Conservation (phyloP, 305 asterid genomes). For the Euphrasia arctica region DNA sequence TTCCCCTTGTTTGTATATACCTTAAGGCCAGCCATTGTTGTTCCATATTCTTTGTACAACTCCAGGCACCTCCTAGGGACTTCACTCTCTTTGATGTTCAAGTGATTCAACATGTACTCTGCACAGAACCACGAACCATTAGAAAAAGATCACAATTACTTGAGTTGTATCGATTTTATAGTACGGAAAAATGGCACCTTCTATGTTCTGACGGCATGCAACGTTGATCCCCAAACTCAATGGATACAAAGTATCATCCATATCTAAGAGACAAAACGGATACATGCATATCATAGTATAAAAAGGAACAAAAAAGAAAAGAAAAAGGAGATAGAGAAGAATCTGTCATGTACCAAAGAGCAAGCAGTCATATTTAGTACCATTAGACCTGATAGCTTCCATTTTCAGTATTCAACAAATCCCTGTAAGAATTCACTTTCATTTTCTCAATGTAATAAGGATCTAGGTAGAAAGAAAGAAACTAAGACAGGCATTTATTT, state of each 20-base stretch:
- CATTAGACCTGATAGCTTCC: conserved; percentile 45
- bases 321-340: background rate
- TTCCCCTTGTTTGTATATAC: conserved; percentile 34
- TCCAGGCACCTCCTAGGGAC: conserved; percentile 83
- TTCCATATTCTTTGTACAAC: conserved; percentile 76
- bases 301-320: background rate
- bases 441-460: conserved; percentile 5
- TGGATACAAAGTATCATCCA: conserved; percentile 93
- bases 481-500: background rate
- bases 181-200: conserved; percentile 37
- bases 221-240: conserved; percentile 74
- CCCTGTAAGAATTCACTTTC: conserved; percentile 21
- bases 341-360: conserved; percentile 53
- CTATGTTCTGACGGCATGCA: conserved; percentile 79
- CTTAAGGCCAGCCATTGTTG: conserved; percentile 96
- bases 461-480: background rate
- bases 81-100: conserved; percentile 66
- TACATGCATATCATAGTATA: background rate
- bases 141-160: background rate
- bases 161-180: background rate
- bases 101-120: conserved; percentile 71
- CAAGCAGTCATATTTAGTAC: conserved; percentile 58
- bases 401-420: conserved; percentile 32
- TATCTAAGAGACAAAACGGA: conserved; percentile 35
- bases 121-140: conserved; percentile 18